phyloP scores from a whole-genome alignment of 352 stramenopile species.

The Globisporangium parvum region DNA sequence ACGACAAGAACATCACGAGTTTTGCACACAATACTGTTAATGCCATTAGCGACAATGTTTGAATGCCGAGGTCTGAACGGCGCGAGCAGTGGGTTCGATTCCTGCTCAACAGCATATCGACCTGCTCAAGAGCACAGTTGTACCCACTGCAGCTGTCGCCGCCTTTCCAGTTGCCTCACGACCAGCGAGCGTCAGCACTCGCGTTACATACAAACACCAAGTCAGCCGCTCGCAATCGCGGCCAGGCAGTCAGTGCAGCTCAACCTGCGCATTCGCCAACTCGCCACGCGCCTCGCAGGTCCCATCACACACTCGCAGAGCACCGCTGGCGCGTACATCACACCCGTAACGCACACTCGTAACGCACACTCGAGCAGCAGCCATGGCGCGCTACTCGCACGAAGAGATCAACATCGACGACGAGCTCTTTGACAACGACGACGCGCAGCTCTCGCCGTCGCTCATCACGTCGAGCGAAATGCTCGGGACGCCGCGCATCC shows the following conservation, averaged over 20 bases:
- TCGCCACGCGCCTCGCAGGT: background rate
- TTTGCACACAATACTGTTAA: no score
- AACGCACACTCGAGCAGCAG: background rate
- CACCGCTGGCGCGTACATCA: background rate
- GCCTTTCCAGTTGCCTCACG: no score
- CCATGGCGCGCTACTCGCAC: constrained; percentile 9
- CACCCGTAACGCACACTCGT: background rate
- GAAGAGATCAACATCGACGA: constrained; percentile 8
- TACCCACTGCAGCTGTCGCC: no score
- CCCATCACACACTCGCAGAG: no score
- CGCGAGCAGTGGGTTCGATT: no score
- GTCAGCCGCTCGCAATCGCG: background rate
- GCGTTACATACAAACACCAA: background rate
- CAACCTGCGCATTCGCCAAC: background rate
- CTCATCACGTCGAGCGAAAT: constrained; percentile 24
- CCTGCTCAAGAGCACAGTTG: no score
- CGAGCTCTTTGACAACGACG: background rate
- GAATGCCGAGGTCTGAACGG: no score
- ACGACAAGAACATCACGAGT: no score
- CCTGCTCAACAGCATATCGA: no score
- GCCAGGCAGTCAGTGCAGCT: no score
- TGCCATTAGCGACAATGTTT: no score
- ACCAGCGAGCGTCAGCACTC: no score
- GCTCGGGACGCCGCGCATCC: constrained; percentile 18
- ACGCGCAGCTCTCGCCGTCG: constrained; percentile 16